A percentile compares a stretch with the other conserved stretches of the same genome.
Conservation (phyloP, 192 early-diverging fungal species). For the Coemansia sp. region DNA sequence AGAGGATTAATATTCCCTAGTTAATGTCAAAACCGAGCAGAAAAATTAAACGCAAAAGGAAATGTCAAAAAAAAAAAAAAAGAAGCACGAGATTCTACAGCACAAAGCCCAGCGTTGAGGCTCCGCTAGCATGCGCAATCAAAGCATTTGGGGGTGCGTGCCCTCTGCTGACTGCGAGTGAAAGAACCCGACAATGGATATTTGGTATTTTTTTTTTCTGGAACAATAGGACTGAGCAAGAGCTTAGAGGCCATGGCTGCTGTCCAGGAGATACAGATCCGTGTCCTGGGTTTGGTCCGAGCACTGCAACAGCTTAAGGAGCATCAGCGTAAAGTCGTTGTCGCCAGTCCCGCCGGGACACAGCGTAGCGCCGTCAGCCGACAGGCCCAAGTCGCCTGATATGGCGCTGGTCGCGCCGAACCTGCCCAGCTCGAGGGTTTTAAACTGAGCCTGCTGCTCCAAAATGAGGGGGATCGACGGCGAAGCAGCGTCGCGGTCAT, state of each 20-base stretch:
- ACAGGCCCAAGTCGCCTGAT: neutral
- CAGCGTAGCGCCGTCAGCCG: neutral
- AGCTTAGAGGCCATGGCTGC: neutral
- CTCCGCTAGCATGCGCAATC: too few relatives aligned
- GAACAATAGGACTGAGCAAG: neutral
- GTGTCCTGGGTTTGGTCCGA: neutral
- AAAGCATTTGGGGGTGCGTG: too few relatives aligned
- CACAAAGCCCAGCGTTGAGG: too few relatives aligned
- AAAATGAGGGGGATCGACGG: slow-evolving; percentile 38
- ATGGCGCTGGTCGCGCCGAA: neutral
- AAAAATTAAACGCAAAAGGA: neutral
- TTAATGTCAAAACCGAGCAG: neutral
- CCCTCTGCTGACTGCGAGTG: too few relatives aligned
- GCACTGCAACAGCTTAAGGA: neutral
- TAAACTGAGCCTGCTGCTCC: slow-evolving; percentile 22
- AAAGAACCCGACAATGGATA: too few relatives aligned
- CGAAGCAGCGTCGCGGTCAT: slow-evolving; percentile 16
- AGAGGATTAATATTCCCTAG: neutral
- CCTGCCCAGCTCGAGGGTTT: neutral
- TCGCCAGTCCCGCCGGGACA: neutral
- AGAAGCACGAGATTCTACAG: too few relatives aligned
- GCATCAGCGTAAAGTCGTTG: neutral
- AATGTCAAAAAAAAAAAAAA: neutral
- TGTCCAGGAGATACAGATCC: slow-evolving; percentile 6
- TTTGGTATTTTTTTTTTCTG: neutral